Conservation (phyloP, 768 basidiomycete species). For the Suillus plorans region DNA sequence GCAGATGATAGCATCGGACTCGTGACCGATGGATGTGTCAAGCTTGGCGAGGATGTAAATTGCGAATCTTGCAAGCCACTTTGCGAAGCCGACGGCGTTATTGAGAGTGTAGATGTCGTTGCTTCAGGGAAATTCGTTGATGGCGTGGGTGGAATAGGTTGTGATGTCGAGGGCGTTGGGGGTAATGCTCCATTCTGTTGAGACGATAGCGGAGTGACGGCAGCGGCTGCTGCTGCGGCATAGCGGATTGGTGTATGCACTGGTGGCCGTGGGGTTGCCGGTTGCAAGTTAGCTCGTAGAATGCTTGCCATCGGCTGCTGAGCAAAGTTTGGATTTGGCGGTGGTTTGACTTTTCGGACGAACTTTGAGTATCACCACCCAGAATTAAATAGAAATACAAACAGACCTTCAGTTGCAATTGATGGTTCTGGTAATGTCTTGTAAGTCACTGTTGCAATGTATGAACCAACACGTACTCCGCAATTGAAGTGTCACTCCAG, state of each 20-base stretch:
- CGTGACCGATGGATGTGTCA: slow-evolving; percentile 82
- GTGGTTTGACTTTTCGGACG: slow-evolving; percentile 58
- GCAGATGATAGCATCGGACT: slow-evolving; percentile 82
- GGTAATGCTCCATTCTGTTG: slow-evolving; percentile 34
- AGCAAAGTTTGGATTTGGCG: slow-evolving; percentile 77
- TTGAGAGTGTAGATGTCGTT: slow-evolving; percentile 38
- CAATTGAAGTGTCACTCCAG: slow-evolving; percentile 56
- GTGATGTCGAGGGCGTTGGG: slow-evolving; percentile 41
- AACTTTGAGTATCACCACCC: slow-evolving; percentile 9
- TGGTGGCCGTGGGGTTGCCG: slow-evolving; percentile 51
- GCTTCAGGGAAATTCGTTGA: slow-evolving; percentile 35
- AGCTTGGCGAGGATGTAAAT: slow-evolving; percentile 68
- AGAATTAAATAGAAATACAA: neutral
- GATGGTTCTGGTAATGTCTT: slow-evolving; percentile 55
- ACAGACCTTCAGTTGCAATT: slow-evolving; percentile 58
- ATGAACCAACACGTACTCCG: slow-evolving; percentile 58
- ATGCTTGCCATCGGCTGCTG: slow-evolving; percentile 77
- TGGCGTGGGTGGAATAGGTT: slow-evolving; percentile 35
- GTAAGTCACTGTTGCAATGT: slow-evolving; percentile 14
- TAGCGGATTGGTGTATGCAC: slow-evolving; percentile 82
- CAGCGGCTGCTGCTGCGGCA: slow-evolving; percentile 81
- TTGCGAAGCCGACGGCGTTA: slow-evolving; percentile 35
- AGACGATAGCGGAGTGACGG: slow-evolving; percentile 26
- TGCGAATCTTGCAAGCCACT: slow-evolving; percentile 34
- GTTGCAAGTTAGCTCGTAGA: slow-evolving; percentile 69